Conservation (phyloP, 2,329 filamentous ascomycete species). For the Ceratocystis alfenasii region DNA sequence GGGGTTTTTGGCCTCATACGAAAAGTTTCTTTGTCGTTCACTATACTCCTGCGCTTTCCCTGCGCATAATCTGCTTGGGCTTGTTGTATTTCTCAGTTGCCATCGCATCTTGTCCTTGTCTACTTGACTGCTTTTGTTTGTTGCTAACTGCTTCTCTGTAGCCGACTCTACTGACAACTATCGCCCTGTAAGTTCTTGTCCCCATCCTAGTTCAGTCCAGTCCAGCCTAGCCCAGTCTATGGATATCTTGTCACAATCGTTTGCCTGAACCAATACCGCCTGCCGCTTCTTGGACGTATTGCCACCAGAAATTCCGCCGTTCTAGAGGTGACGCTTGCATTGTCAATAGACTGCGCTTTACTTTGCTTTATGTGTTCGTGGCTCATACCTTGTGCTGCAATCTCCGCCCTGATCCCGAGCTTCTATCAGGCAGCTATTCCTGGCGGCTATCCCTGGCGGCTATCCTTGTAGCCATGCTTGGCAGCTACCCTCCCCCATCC, state of each 20-base stretch:
- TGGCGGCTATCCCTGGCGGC: background rate
- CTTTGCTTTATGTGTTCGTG: background rate
- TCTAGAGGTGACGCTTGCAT: background rate
- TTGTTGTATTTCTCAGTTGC: background rate
- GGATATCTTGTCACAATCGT: too few relatives aligned
- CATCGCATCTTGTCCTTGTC: background rate
- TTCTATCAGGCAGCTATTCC: background rate
- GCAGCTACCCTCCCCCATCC: background rate
- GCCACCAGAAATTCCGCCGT: background rate
- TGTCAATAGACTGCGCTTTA: background rate
- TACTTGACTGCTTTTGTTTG: background rate
- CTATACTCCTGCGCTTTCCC: background rate
- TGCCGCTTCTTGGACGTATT: background rate
- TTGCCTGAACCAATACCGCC: background rate
- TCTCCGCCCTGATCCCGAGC: background rate
- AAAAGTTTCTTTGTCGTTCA: background rate
- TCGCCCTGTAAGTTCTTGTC: conserved; percentile 42
- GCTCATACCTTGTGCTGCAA: background rate
- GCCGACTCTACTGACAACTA: conserved; percentile 51
- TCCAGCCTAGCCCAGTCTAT: too few relatives aligned
- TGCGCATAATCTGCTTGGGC: background rate
- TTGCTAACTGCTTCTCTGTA: conserved; percentile 35
- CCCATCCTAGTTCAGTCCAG: background rate
- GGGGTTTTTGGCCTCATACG: background rate
- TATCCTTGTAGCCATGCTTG: too few relatives aligned